Base-by-base conservation (phyloP, 768 basidiomycete species). In the Suillus subaureus region DNA sequence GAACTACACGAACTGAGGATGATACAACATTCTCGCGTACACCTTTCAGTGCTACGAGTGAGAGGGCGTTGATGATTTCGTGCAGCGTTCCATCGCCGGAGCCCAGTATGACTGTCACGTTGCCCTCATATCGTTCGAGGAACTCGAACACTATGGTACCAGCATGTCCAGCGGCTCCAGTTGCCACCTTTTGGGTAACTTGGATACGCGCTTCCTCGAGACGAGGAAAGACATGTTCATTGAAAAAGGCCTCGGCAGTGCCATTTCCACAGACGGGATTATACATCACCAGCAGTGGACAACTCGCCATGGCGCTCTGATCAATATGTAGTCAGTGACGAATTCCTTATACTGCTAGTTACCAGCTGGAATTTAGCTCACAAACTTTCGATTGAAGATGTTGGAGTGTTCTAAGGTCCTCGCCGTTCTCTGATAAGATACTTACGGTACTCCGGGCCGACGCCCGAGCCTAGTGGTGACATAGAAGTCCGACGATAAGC, bases 41-140 rank as follows among this genome's bases (percentile, higher is more conserved):
- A 23, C 70, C 74, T 26, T 69, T 72, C 47, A 72, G 61, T 21
- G 68, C 42, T 21, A 70, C 68, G 28, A 73, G 71, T 43, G 80
- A 75, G 40, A 93, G 73, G 13, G 82, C 82, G 67, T 90, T 91
- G 72, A 96, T 82, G 67, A 97, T 85, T 70, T 99, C 96, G 74
- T 97, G 93, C 45, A 95, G 80, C 1, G 96, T 97, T 21, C 96
- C 96, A 76, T 99, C 96, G 9, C 96, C 96, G 6, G 96, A 94
- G 18, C 84, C 86, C 31, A 95, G 80, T 61, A 92, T 72, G 56
- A 92, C 73, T 0, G 83, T 83, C 61, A 85, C 65, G 56, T 66
- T 69, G 33, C 72, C 78, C 9, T 73, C 63, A 63, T 71, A 66
- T 51, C 70, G 67, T 12, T 77, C 64, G 58, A 90, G 70, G 67